Evolutionary conservation across 768 basidiomycete species (phyloP).

Genomic region (Podaxis mareebaensis): DNA sequence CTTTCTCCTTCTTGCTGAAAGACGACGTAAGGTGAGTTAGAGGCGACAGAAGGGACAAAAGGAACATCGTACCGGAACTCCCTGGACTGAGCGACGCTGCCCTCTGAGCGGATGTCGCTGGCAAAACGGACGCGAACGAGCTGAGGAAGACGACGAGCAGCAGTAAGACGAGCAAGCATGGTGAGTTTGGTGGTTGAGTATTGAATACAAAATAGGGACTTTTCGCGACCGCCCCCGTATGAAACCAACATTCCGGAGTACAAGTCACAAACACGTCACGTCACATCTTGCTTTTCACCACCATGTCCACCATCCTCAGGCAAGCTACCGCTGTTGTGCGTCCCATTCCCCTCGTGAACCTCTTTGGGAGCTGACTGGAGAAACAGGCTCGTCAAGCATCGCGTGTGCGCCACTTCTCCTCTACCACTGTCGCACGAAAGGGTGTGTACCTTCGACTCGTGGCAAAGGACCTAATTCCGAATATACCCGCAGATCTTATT

Average conservation of each 20-base stretch:
- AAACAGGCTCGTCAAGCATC: conserved; percentile 53
- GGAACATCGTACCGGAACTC: conserved; percentile 55
- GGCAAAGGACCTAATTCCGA: conserved; percentile 36
- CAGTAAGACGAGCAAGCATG: conserved; percentile 43
- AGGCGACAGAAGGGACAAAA: conserved; percentile 16
- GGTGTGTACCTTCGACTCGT: conserved; percentile 43
- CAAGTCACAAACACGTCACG: conserved; percentile 38
- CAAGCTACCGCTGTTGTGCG: conserved; percentile 54
- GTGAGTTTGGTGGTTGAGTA: conserved; percentile 13
- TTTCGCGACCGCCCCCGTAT: not conserved
- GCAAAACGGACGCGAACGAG: conserved; percentile 36
- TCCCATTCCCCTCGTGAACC: conserved; percentile 12
- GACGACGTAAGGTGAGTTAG: conserved; percentile 15
- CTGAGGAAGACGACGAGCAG: conserved; percentile 44
- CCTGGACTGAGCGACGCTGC: conserved; percentile 60
- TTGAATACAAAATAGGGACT: conserved; percentile 19
- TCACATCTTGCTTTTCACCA: conserved; percentile 40
- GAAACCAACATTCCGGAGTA: conserved; percentile 10
- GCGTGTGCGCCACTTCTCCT: conserved; percentile 58
- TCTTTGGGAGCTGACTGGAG: not conserved
- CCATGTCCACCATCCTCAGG: conserved; percentile 71
- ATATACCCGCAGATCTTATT: conserved; percentile 73
- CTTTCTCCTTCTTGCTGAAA: conserved; percentile 70
- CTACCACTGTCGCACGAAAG: conserved; percentile 60
- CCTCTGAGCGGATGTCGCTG: conserved; percentile 46